Evolutionary conservation across 2,329 filamentous ascomycete genomes (phyloP), one percentile per base, ranked within the genome.

Genomic region (Colletotrichum sp.): DNA sequence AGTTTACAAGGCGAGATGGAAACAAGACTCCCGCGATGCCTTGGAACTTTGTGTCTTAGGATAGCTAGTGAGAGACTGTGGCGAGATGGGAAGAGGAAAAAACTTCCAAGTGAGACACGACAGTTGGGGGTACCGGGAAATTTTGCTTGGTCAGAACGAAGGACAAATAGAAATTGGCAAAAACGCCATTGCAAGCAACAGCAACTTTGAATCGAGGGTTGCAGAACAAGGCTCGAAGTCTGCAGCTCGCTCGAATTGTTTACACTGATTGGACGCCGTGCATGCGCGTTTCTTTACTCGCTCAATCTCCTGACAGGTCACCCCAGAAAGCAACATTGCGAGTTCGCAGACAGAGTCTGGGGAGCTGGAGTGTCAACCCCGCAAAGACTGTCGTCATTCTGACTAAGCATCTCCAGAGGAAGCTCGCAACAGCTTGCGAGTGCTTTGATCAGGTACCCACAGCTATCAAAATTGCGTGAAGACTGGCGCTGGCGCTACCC

Each of bases 381-480:
- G 71, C 74, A 76, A 76, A 74, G 64, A 59, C 57, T 74, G 74
- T 76, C 74, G 74, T 76, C 74, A 76, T 76, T 63, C 65, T 76
- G 71, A 76, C 65, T 76, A 76, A 76, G 65, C 60, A 24, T 18
- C 24, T 7, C 28, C 28, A 52, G 55, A 69, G 52, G 48, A 52
- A 74, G 71, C 71, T 74, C 65, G 13, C 57, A 39, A 36, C 8
- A 55, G 68, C 48, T 52, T 52, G 43, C n/a, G 43, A 52, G 43
- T 52, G 43, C 43, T 52, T 13, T 52, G 43, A 52, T 52, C 43
- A 52, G n/a, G 43, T 52, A 21, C 43, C 71, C 74, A 71, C 71
- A 71, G 52, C 65, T 63, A 65, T 75, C 74, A 75, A 75, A 74
- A 71, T 75, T 75, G 74, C 60, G 36, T 39, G 55, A 70, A 52